Percentiles rank a stretch among this genome's conserved stretches.
Conservation (phyloP, 805 yeast species). For the Wickerhamiella lipophila region DNA sequence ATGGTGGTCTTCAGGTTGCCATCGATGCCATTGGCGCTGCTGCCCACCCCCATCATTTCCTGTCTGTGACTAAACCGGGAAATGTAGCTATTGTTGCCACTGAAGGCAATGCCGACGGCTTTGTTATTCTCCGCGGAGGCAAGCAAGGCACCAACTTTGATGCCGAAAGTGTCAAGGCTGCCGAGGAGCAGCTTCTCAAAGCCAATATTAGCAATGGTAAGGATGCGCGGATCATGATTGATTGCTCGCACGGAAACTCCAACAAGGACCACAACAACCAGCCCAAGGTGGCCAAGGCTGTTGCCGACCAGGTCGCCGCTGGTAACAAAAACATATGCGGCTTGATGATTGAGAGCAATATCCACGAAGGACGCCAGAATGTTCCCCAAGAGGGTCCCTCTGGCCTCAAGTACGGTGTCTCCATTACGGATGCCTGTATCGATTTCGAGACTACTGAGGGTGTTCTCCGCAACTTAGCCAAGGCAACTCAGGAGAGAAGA, state of each 20-base stretch:
- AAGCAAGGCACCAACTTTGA: constrained; percentile 86
- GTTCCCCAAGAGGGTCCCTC: constrained; percentile 63
- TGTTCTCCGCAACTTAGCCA: constrained; percentile 58
- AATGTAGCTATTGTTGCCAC: constrained; percentile 93
- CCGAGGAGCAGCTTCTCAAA: constrained; percentile 45
- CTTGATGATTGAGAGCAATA: constrained; percentile 90
- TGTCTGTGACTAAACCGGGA: constrained; percentile 92
- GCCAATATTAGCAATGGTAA: constrained; percentile 30
- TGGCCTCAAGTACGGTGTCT: constrained; percentile 76
- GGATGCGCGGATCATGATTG: constrained; percentile 70
- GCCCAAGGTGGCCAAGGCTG: constrained; percentile 69
- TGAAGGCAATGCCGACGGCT: constrained; percentile 81
- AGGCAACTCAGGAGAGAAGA: constrained; percentile 72
- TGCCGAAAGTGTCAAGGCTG: constrained; percentile 53
- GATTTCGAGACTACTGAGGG: constrained; percentile 73
- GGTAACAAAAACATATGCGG: constrained; percentile 80
- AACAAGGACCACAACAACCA: constrained; percentile 83
- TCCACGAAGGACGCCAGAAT: constrained; percentile 86
- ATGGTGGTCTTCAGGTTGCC: constrained; percentile 89
- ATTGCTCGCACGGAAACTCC: constrained; percentile 95
- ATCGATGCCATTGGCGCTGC: constrained; percentile 91
- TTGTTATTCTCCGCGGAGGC: constrained; percentile 91
- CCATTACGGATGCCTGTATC: constrained; percentile 96
- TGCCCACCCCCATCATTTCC: constrained; percentile 82
- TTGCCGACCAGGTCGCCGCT: constrained; percentile 62